Conservation (phyloP, 2,329 filamentous ascomycete genomes). For the Xylariomycetidae sp. region DNA sequence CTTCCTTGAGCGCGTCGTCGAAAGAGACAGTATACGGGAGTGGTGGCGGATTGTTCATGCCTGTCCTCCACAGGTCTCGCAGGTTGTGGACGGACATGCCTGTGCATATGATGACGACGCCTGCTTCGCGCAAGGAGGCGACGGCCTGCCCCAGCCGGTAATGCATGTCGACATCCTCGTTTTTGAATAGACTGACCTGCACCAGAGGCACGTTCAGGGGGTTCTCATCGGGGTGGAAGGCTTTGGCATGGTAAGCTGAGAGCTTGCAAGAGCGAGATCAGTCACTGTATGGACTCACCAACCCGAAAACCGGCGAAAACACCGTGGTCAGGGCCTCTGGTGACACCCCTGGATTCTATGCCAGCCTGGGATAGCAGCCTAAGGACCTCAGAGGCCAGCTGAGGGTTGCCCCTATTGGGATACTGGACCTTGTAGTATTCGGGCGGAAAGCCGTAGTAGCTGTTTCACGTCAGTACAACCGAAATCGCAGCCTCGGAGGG, state of each 20-base stretch:
- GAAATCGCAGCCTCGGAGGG: not conserved
- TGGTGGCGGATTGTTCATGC: conserved; percentile 38
- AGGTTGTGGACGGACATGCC: conserved; percentile 75
- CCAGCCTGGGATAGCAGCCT: conserved; percentile 48
- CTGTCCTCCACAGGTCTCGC: conserved; percentile 46
- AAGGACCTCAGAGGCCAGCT: conserved; percentile 56
- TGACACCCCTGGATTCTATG: conserved; percentile 54
- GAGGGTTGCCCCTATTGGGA: conserved; percentile 57
- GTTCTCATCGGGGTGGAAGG: conserved; percentile 58
- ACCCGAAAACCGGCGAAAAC: conserved; percentile 67
- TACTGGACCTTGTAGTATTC: conserved; percentile 66
- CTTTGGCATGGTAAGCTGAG: conserved; percentile 24
- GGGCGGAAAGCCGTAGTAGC: conserved; percentile 67
- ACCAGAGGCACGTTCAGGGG: conserved; percentile 64
- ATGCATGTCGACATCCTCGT: conserved; percentile 61
- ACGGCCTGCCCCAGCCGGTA: conserved; percentile 65
- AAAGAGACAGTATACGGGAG: conserved; percentile 59
- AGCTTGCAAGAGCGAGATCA: not conserved
- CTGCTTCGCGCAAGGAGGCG: conserved; percentile 59
- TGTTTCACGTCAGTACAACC: conserved; percentile 23
- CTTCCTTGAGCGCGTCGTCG: conserved; percentile 63
- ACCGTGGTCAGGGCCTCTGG: conserved; percentile 68
- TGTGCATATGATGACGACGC: conserved; percentile 63
- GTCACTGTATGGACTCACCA: conserved; percentile 16
- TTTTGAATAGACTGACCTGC: conserved; percentile 65